phyloP scores from a whole-genome alignment of 2,329 filamentous ascomycete species.

The Fusarium globosum region DNA sequence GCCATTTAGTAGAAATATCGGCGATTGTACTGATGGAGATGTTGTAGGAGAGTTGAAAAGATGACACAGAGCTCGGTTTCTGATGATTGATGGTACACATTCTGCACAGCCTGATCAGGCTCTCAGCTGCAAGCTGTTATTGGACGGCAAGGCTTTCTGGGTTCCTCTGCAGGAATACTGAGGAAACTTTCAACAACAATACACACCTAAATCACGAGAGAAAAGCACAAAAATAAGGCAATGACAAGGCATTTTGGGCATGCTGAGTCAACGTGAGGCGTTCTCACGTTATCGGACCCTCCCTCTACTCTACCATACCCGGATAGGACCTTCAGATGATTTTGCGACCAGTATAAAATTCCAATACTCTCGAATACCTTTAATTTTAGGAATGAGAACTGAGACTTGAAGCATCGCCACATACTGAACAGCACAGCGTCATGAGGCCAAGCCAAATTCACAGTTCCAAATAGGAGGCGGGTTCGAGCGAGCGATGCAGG shows the following conservation, averaged over 20 bases:
- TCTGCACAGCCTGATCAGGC: slow-evolving; percentile 1
- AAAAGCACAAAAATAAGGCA: not conserved
- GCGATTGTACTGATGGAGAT: accelerated
- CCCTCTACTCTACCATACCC: no score
- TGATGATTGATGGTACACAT: accelerated
- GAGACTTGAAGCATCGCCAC: slow-evolving; percentile 28
- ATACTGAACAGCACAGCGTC: slow-evolving; percentile 20
- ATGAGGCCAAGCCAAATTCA: slow-evolving; percentile 29
- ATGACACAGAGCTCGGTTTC: not conserved
- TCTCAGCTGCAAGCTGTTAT: not conserved
- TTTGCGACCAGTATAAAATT: not conserved
- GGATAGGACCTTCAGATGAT: accelerated
- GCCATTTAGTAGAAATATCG: not conserved
- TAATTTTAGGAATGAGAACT: slow-evolving; percentile 11
- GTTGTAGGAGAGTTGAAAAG: accelerated
- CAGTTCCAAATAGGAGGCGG: not conserved
- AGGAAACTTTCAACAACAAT: not conserved
- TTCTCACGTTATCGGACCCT: no score
- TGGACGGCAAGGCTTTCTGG: not conserved
- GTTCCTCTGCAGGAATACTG: not conserved
- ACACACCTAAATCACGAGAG: not conserved
- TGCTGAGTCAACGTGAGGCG: not conserved
- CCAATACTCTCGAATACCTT: slow-evolving; percentile 2
- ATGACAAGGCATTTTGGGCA: not conserved
- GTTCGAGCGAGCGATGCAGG: not conserved